phyloP scores from a whole-genome alignment of 1,284 basidiomycete species.

The Cerrena zonata region DNA sequence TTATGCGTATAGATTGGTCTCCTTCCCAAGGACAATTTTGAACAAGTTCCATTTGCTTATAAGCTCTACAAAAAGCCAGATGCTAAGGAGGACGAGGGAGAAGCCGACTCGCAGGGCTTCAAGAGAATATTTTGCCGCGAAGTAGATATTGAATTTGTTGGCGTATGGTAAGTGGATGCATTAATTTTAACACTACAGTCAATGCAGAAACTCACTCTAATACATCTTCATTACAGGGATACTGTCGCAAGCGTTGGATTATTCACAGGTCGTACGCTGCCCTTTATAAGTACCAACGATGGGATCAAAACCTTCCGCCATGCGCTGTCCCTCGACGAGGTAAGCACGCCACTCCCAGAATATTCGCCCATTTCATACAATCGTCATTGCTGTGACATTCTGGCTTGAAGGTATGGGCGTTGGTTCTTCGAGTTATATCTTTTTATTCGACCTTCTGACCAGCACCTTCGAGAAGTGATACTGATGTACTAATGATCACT shows the following conservation, averaged over 20 bases:
- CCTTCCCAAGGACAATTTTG: slow-evolving; percentile 43
- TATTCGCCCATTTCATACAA: too few relatives aligned
- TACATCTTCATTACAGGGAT: slow-evolving; percentile 21
- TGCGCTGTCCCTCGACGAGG: slow-evolving; percentile 41
- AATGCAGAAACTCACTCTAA: background rate
- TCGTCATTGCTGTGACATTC: too few relatives aligned
- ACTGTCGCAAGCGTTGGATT: slow-evolving; percentile 37
- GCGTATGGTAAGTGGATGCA: slow-evolving; percentile 25
- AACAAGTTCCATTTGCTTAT: slow-evolving; percentile 55
- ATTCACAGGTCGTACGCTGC: slow-evolving; percentile 32
- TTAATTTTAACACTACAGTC: too few relatives aligned
- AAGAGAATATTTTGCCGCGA: slow-evolving; percentile 46
- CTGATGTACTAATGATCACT: background rate
- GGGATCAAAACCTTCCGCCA: slow-evolving; percentile 39
- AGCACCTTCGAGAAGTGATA: background rate
- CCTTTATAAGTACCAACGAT: slow-evolving; percentile 35
- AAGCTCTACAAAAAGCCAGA: slow-evolving; percentile 47
- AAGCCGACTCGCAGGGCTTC: slow-evolving; percentile 39
- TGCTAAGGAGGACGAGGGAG: too few relatives aligned
- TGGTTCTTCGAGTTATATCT: too few relatives aligned
- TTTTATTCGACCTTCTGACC: background rate
- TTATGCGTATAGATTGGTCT: slow-evolving; percentile 38
- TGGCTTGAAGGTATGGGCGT: too few relatives aligned
- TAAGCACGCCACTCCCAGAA: too few relatives aligned
- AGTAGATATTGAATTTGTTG: slow-evolving; percentile 48